These are phyloP conservation scores for Dactylellina haptotyla DNA, from an alignment of 2,329 filamentous ascomycete species.

Conservation along the genomic window DNA sequence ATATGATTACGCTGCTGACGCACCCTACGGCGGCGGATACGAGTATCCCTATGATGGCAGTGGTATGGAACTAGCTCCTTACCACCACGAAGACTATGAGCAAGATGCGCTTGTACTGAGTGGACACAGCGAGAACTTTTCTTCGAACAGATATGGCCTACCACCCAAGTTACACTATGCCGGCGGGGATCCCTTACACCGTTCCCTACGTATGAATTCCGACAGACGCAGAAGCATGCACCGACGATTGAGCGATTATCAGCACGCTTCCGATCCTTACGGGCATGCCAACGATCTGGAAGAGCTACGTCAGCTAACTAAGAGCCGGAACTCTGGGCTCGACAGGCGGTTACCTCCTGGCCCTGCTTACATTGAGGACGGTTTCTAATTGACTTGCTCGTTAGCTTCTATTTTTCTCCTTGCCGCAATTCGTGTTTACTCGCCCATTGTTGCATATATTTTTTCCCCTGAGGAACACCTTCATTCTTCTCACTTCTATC, in stretches of 20 bases:
- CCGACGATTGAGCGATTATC: slow-evolving; percentile 49
- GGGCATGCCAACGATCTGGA: slow-evolving; percentile 39
- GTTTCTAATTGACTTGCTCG: slow-evolving; percentile 11
- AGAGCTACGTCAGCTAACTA: slow-evolving; percentile 46
- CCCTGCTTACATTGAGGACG: slow-evolving; percentile 48
- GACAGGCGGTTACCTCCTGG: slow-evolving; percentile 52
- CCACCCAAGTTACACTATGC: slow-evolving; percentile 49
- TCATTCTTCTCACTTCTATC: background rate
- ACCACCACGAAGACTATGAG: slow-evolving; percentile 53
- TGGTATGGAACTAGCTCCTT: slow-evolving; percentile 53
- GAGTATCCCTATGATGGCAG: slow-evolving; percentile 50
- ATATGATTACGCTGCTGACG: slow-evolving; percentile 45
- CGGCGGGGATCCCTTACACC: slow-evolving; percentile 53
- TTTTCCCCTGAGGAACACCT: background rate
- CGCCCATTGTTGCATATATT: background rate
- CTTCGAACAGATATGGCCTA: slow-evolving; percentile 48
- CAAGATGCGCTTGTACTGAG: slow-evolving; percentile 52
- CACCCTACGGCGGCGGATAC: slow-evolving; percentile 19
- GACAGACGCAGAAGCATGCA: slow-evolving; percentile 51
- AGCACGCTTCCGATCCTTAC: slow-evolving; percentile 35
- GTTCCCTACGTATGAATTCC: slow-evolving; percentile 53
- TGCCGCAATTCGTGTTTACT: background rate
- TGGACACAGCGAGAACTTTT: slow-evolving; percentile 51
- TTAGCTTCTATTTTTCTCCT: background rate
- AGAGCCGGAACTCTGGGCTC: slow-evolving; percentile 47